Evolutionary conservation across 352 stramenopile species (phyloP).

Genomic region (Bremia lactucae): DNA sequence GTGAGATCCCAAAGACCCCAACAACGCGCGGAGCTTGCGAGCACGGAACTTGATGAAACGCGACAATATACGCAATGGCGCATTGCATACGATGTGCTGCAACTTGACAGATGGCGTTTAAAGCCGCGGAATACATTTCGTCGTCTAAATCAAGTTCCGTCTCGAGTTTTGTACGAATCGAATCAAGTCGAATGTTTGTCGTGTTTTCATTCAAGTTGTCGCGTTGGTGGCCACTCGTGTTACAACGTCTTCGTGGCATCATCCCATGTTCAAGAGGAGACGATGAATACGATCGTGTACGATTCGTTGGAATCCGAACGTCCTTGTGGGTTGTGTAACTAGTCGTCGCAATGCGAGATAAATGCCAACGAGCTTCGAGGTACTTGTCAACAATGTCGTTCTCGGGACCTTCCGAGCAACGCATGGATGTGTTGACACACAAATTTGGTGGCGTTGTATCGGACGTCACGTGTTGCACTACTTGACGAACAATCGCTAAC

Average conservation of each 20-base stretch:
- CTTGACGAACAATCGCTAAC: conserved; percentile 36
- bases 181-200: conserved; percentile 12
- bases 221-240: conserved; percentile 13
- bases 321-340: not conserved
- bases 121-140: conserved; percentile 23
- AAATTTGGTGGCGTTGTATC: conserved; percentile 10
- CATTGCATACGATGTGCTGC: conserved; percentile 34
- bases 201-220: conserved; percentile 1
- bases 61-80: conserved; percentile 35
- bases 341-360: conserved; percentile 19
- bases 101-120: conserved; percentile 53
- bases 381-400: conserved; percentile 41
- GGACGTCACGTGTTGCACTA: conserved; percentile 35
- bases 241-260: conserved; percentile 9
- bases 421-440: conserved; percentile 6
- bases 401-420: conserved; percentile 20
- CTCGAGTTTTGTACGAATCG: conserved; percentile 13
- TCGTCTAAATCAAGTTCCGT: conserved; percentile 21
- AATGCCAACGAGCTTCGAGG: conserved; percentile 31
- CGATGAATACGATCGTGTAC: conserved; percentile 5
- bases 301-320: not conserved
- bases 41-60: conserved; percentile 13
- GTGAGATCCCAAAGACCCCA: conserved; percentile 18
- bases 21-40: conserved; percentile 24
- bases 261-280: conserved; percentile 7